Evolutionary conservation across 805 yeast species (phyloP), one percentile per base, ranked within the genome.

Genomic region (Myxozyma monticola): DNA sequence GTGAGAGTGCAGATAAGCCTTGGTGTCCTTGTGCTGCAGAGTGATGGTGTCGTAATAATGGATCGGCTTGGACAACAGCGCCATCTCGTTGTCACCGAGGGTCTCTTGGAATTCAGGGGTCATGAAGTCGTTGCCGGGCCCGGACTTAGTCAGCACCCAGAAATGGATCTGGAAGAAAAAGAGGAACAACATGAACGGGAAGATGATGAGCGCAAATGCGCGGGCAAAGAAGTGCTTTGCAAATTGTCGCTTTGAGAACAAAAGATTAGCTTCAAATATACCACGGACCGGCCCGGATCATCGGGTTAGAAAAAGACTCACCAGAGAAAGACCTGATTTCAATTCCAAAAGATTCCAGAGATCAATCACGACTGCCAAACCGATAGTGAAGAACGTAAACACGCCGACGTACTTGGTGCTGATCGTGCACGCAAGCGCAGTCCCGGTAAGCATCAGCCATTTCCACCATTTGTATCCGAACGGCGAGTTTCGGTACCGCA

Each of bases 341-440:
- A 80, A 70, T 65, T 91, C 96, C 42, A 93, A 74, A 60, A 90
- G 72, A 55, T 79, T 77, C 99, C 99, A 93, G 62, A 93, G 74
- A 64, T 93, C 98, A 64, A 81, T 76, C 4, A 78, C 62, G 6
- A 93, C 97, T 37, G 95, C 96, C 49, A 80, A 68, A 28, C 99
- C 99, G 59, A 93, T 80, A 45, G 95, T 80, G 42, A 83, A 76
- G 68, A 84, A 93, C 0, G 98, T 89, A 74, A 93, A 85, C 7
- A 85, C 85, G 68, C 99, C 99, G 37, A 93, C 96, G 68, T 93
- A 90, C 67, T 93, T 93, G 50, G 97, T 93, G 38, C 96, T 85
- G 52, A 93, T 91, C 28, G 93, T 97, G 66, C 91, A 83, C 0
- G 97, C 88, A 51, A 93, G 76, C 1, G 91, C 76, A 7, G 88